A percentile compares a stretch with the other conserved stretches of the same genome.
Evolutionary conservation across 2,329 filamentous ascomycete species (phyloP).

Genomic region (Dactylellina drechsleri): DNA sequence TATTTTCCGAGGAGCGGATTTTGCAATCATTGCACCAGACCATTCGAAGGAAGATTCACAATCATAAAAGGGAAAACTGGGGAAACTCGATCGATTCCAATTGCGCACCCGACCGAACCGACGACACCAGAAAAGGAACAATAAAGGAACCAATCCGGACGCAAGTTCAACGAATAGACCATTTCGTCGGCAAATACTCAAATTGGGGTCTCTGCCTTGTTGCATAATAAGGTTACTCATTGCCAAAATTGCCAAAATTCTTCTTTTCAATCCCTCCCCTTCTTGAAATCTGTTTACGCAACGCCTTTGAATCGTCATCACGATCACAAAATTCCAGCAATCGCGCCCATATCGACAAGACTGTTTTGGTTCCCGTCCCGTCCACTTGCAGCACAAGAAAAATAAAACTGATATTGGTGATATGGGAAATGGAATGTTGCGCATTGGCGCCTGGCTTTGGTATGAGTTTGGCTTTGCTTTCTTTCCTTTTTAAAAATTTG

Average conservation of each 20-base stretch:
- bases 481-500: constrained; percentile 14
- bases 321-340: constrained; percentile 28
- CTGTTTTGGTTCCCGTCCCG: constrained; percentile 13
- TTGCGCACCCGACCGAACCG: constrained; percentile 16
- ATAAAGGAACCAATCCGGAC: constrained; percentile 9
- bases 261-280: constrained; percentile 23
- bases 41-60: constrained; percentile 20
- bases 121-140: constrained; percentile 19
- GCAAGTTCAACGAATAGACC: constrained; percentile 7
- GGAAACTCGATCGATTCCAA: constrained; percentile 37
- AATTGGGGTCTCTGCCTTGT: constrained; percentile 37
- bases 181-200: constrained; percentile 32
- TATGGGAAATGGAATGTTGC: constrained; percentile 55
- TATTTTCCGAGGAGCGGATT: constrained; percentile 48
- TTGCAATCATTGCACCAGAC: constrained; percentile 41
- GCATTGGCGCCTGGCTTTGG: constrained; percentile 54
- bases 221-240: constrained; percentile 33
- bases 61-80: constrained; percentile 34
- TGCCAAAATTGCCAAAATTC: background rate
- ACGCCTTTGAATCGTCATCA: constrained; percentile 15
- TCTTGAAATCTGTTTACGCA: constrained; percentile 45
- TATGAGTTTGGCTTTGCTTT: constrained; percentile 41
- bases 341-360: constrained; percentile 41
- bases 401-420: constrained; percentile 32
- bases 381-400: constrained; percentile 32